Percentiles rank a stretch among this genome's conserved stretches.
Conservation (phyloP, 495 filamentous ascomycete species). For the Penicillium simplicissimum region DNA sequence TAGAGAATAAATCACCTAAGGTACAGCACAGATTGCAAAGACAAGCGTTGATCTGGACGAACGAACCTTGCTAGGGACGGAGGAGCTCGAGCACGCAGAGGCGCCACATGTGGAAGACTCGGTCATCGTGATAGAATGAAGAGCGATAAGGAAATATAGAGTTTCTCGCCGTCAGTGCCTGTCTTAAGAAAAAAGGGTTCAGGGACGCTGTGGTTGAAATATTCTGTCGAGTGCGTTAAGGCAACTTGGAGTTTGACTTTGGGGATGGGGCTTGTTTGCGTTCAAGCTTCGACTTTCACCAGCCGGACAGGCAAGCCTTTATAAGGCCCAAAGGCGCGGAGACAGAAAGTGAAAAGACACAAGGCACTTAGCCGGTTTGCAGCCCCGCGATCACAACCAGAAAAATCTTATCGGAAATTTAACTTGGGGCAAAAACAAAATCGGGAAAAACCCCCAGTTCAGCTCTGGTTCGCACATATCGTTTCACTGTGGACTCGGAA, state of each 20-base stretch:
- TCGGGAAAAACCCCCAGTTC: constrained; percentile 3
- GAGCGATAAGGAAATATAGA: neutral
- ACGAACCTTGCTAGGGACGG: constrained; percentile 27
- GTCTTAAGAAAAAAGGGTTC: neutral
- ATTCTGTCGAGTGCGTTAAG: neutral
- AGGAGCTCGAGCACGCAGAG: constrained; percentile 18
- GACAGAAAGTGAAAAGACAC: neutral
- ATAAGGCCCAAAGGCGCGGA: constrained; percentile 9
- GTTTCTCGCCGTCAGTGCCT: neutral
- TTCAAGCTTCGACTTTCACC: neutral
- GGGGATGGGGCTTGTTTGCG: neutral
- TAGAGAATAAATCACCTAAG: neutral
- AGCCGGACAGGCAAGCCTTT: constrained; percentile 8
- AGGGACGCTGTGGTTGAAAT: neutral
- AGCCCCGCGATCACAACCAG: constrained; percentile 8
- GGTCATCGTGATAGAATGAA: constrained; percentile 10
- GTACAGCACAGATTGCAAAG: neutral
- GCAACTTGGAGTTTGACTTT: neutral
- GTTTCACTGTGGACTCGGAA: constrained; percentile 12
- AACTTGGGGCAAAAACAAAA: neutral
- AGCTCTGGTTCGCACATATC: neutral
- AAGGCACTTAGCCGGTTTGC: neutral
- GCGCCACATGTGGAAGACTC: constrained; percentile 11
- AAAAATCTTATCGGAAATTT: constrained; percentile 10
- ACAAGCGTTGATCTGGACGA: too few relatives aligned